A percentile compares a stretch with the other conserved stretches of the same genome.
These are phyloP conservation scores for Alloascoidea hylecoeti DNA, from an alignment of 805 yeast genomes.

Conservation along the genomic window DNA sequence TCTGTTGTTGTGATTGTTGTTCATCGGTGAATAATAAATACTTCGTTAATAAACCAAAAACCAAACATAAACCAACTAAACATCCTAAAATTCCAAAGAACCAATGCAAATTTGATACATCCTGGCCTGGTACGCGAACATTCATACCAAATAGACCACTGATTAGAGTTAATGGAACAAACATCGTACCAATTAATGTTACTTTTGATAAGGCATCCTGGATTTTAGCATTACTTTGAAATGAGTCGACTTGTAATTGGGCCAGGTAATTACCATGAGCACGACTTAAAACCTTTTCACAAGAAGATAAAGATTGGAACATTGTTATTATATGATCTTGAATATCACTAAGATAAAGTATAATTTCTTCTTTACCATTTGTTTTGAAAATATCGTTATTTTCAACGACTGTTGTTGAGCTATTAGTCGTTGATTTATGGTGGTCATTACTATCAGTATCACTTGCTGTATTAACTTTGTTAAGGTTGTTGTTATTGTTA, in stretches of 20 bases:
- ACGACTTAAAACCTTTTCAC: slow-evolving; percentile 86
- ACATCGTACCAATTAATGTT: slow-evolving; percentile 77
- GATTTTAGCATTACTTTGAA: slow-evolving; percentile 70
- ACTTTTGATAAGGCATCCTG: slow-evolving; percentile 83
- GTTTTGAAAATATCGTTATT: not conserved
- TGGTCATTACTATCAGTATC: not conserved
- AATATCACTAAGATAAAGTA: slow-evolving; percentile 85
- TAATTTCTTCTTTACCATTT: slow-evolving; percentile 77
- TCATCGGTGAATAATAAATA: not conserved
- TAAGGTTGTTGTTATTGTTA: too few species aligned
- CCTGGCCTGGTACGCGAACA: slow-evolving; percentile 71
- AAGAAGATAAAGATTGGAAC: slow-evolving; percentile 81
- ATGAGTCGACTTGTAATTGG: slow-evolving; percentile 85
- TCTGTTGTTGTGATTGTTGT: not conserved
- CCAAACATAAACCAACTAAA: slow-evolving; percentile 8
- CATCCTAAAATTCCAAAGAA: slow-evolving; percentile 51
- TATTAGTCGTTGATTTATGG: not conserved
- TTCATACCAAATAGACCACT: slow-evolving; percentile 97
- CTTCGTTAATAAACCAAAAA: not conserved
- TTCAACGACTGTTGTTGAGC: not conserved
- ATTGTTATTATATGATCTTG: slow-evolving; percentile 95
- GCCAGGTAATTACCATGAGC: slow-evolving; percentile 89
- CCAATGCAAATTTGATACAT: slow-evolving; percentile 34
- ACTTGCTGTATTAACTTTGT: too few species aligned
- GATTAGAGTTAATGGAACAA: slow-evolving; percentile 82